Percentiles rank a stretch among this genome's conserved stretches.
phyloP scores from a whole-genome alignment of 2,329 filamentous ascomycete species.

The Calonectria pteridis region DNA sequence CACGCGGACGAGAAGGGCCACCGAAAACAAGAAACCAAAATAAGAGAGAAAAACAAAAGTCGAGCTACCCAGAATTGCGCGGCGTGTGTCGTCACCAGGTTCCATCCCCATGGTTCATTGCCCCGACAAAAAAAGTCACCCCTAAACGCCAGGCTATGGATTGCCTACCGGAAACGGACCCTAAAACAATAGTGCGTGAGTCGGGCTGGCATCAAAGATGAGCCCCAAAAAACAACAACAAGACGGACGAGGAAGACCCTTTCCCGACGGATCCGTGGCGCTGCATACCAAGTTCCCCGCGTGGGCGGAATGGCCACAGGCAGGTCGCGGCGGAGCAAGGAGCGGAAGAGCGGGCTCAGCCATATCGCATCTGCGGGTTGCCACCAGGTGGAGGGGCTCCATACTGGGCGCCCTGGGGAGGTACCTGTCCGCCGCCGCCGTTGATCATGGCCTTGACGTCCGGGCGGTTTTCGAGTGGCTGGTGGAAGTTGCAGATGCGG shows the following conservation, averaged over 20 bases:
- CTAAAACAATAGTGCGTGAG: constrained; percentile 10
- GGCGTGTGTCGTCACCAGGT: neutral
- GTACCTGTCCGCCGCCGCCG: constrained; percentile 51
- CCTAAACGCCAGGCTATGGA: constrained; percentile 28
- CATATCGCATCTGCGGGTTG: constrained; percentile 47
- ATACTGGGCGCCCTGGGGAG: constrained; percentile 48
- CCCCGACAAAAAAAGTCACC: constrained; percentile 8
- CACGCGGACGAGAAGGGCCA: neutral
- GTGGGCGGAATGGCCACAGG: neutral
- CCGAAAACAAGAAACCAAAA: neutral
- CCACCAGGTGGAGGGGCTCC: constrained; percentile 47
- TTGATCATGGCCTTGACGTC: constrained; percentile 67
- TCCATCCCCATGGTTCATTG: neutral
- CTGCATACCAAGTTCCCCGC: neutral
- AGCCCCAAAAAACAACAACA: neutral
- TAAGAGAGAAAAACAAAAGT: neutral
- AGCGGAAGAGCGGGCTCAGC: constrained; percentile 29
- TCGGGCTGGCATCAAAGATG: neutral
- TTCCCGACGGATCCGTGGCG: constrained; percentile 10
- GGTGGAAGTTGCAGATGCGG: constrained; percentile 81
- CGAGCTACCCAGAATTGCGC: constrained; percentile 9
- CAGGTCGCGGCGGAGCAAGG: neutral
- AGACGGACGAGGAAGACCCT: neutral
- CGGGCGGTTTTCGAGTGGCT: constrained; percentile 70
- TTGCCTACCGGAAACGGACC: constrained; percentile 26